Percentiles rank a stretch among this genome's conserved stretches.
Conservation (phyloP, 2,329 filamentous ascomycete species). For the Diplodia scrobiculata region DNA sequence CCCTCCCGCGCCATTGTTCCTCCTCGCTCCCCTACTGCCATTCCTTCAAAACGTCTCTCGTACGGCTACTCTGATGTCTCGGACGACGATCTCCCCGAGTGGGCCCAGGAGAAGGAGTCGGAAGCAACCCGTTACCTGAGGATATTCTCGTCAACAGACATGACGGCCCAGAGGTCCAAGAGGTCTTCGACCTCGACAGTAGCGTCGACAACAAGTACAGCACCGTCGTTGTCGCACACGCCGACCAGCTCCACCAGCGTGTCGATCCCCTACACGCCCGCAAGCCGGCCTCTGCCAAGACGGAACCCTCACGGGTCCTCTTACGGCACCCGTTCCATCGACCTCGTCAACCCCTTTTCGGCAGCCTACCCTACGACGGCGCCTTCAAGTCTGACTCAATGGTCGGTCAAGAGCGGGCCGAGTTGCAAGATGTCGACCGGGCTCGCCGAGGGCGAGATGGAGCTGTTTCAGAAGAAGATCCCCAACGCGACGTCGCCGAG, state of each 20-base stretch:
- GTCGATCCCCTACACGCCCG: slow-evolving; percentile 48
- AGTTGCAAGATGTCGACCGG: slow-evolving; percentile 41
- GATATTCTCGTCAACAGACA: slow-evolving; percentile 43
- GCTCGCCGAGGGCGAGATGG: slow-evolving; percentile 42
- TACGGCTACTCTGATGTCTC: slow-evolving; percentile 50
- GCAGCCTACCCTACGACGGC: slow-evolving; percentile 35
- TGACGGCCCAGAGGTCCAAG: slow-evolving; percentile 18
- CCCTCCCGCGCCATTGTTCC: slow-evolving; percentile 49
- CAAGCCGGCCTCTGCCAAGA: slow-evolving; percentile 44
- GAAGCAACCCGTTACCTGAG: slow-evolving; percentile 49
- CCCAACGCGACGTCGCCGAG: slow-evolving; percentile 41
- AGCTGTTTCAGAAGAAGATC: slow-evolving; percentile 42
- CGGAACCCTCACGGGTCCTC: slow-evolving; percentile 46
- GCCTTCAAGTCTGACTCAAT: slow-evolving; percentile 40
- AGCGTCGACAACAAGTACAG: slow-evolving; percentile 40
- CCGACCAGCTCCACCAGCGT: slow-evolving; percentile 51
- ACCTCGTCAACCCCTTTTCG: slow-evolving; percentile 49
- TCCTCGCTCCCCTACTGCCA: slow-evolving; percentile 51
- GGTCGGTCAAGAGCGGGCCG: slow-evolving; percentile 41
- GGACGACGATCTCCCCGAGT: slow-evolving; percentile 39
- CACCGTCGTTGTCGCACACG: slow-evolving; percentile 52
- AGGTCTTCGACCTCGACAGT: slow-evolving; percentile 41
- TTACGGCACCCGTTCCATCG: slow-evolving; percentile 47
- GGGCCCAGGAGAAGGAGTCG: slow-evolving; percentile 41
- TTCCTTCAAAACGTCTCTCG: slow-evolving; percentile 44